Conservation (phyloP, 768 basidiomycete species). For the Leucosporidium yakuticum region DNA sequence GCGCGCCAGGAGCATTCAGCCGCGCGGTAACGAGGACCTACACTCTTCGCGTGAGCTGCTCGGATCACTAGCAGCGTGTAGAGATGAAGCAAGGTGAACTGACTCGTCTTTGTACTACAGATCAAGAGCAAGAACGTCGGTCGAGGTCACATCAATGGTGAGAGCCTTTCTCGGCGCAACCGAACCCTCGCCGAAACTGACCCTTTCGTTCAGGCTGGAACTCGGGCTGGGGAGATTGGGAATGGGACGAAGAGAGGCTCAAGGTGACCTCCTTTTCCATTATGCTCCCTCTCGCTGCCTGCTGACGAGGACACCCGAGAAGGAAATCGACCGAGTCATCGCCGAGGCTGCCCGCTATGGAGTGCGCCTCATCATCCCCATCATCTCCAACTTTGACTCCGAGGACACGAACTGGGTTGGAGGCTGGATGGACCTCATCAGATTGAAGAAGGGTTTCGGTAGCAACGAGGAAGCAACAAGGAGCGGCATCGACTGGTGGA, state of each 20-base stretch:
- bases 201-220: conserved; percentile 18
- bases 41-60: conserved; percentile 22
- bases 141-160: conserved; percentile 31
- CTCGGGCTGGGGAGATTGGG: conserved; percentile 30
- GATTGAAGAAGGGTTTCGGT: not conserved
- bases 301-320: not conserved
- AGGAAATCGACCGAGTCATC: not conserved
- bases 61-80: not conserved
- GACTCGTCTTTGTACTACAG: not conserved
- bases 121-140: conserved; percentile 28
- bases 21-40: conserved; percentile 32
- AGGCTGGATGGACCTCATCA: conserved; percentile 20
- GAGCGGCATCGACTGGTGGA: conserved; percentile 33
- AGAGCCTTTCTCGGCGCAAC: too few relatives aligned
- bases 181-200: too few relatives aligned
- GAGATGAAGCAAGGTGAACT: too few relatives aligned
- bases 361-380: conserved; percentile 34
- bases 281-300: conserved; percentile 10
- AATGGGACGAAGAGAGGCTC: conserved; percentile 26
- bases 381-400: not conserved
- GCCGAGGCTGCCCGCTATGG: conserved; percentile 1
- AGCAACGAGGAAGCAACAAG: conserved; percentile 25
- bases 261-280: conserved; percentile 24
- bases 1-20: conserved; percentile 7
- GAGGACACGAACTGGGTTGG: conserved; percentile 37